phyloP scores from a whole-genome alignment of 768 basidiomycete genomes.

The Pisolithus orientalis region DNA sequence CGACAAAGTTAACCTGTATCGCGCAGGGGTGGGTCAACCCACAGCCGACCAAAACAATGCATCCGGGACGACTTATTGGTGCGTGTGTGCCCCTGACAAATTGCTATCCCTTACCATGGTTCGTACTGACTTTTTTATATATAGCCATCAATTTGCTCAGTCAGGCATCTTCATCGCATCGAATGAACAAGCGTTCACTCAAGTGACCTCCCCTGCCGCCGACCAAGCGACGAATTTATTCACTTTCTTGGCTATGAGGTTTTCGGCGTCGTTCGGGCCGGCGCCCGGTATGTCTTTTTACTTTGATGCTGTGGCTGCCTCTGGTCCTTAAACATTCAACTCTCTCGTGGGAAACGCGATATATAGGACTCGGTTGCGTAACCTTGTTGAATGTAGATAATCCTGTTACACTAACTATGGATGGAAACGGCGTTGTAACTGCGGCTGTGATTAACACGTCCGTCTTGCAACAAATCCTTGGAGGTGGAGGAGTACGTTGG shows the following conservation, averaged over 20 bases:
- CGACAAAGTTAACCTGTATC: constrained; percentile 22
- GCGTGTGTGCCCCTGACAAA: neutral
- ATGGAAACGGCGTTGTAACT: constrained; percentile 21
- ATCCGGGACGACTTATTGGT: constrained; percentile 18
- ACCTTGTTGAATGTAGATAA: constrained; percentile 17
- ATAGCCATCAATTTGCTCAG: constrained; percentile 18
- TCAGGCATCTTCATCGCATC: constrained; percentile 17
- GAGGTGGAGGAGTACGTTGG: neutral
- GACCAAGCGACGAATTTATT: constrained; percentile 17
- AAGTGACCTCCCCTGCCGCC: constrained; percentile 16
- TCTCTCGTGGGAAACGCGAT: neutral
- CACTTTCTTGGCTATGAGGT: constrained; percentile 25
- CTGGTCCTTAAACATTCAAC: too few relatives aligned
- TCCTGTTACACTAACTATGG: constrained; percentile 17
- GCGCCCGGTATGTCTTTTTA: constrained; percentile 12
- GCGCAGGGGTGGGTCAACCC: constrained; percentile 21
- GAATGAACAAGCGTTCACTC: constrained; percentile 16
- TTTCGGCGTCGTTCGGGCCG: constrained; percentile 18
- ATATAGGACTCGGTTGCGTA: constrained; percentile 17
- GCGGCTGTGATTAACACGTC: constrained; percentile 20
- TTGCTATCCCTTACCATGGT: too few relatives aligned
- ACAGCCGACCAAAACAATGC: constrained; percentile 18
- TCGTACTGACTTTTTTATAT: neutral
- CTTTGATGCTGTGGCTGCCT: too few relatives aligned
- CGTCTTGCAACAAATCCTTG: constrained; percentile 12